Conservation (phyloP, 345 rosid species). For the Leavenworthia alabamica region DNA sequence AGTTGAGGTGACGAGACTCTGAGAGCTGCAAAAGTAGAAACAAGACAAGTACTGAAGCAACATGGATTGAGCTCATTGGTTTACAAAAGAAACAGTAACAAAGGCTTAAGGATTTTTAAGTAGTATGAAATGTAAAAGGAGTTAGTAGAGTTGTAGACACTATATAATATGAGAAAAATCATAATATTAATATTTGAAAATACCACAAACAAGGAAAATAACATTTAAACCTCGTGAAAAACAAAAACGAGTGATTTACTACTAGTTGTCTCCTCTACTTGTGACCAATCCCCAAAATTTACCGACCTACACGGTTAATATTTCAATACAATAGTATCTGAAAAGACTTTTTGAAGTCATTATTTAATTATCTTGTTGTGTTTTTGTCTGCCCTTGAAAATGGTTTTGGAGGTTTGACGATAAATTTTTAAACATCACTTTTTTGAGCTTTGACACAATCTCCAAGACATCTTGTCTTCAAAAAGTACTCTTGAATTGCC, state of each 20-base stretch:
- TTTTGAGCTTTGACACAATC: constrained; percentile 17
- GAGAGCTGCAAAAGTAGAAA: constrained; percentile 21
- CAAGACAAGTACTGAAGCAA: constrained; percentile 18
- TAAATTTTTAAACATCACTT: constrained; percentile 8
- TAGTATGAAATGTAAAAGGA: constrained; percentile 2
- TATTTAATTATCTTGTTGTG: constrained; percentile 12
- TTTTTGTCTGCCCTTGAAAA: constrained; percentile 19
- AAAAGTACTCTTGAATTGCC: constrained; percentile 21
- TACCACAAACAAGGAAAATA: constrained; percentile 16
- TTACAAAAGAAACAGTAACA: neutral
- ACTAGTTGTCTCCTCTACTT: constrained; percentile 19
- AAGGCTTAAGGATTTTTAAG: neutral
- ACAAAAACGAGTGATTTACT: constrained; percentile 28
- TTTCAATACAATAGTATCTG: too few relatives aligned
- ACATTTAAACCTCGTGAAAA: constrained; percentile 28
- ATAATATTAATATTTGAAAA: constrained; percentile 3
- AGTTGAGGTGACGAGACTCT: constrained; percentile 27
- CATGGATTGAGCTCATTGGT: constrained; percentile 20
- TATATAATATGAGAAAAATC: constrained; percentile 19
- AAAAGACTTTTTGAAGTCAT: neutral
- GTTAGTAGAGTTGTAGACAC: neutral
- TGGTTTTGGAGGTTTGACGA: constrained; percentile 25
- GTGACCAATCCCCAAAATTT: constrained; percentile 13
- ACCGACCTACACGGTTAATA: constrained; percentile 15
- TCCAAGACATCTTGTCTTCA: constrained; percentile 28